Percentiles rank a stretch among this genome's conserved stretches.
Conservation (phyloP, 192 early-diverging fungal genomes). For the Umbelopsis sp. region DNA sequence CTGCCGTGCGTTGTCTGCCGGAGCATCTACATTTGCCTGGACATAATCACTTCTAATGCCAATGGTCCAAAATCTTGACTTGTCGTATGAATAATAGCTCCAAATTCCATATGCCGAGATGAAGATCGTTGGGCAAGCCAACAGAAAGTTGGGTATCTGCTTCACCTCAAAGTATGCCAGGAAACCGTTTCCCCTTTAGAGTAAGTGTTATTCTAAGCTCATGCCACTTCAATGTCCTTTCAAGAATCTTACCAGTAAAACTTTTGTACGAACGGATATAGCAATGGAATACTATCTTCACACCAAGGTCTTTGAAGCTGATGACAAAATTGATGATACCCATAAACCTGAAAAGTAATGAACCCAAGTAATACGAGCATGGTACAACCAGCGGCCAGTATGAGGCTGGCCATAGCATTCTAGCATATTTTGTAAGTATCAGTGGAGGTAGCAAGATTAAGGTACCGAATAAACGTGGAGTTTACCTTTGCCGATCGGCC, state of each 20-base stretch:
- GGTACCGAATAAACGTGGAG: neutral
- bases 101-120: constrained; percentile 66
- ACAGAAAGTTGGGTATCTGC: constrained; percentile 90
- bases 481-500: neutral
- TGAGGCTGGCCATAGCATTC: constrained; percentile 8
- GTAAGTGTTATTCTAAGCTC: neutral
- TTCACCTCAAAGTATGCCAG: constrained; percentile 77
- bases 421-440: neutral
- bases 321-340: constrained; percentile 65
- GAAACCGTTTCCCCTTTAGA: constrained; percentile 82
- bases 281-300: neutral
- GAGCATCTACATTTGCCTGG: neutral
- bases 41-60: constrained; percentile 34
- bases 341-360: constrained; percentile 63
- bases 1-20: neutral
- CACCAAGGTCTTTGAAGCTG: constrained; percentile 64
- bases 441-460: neutral
- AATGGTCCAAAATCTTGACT: constrained; percentile 57
- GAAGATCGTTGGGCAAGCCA: constrained; percentile 78
- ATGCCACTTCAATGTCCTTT: neutral
- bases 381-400: constrained; percentile 23
- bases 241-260: neutral
- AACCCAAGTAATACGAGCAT: constrained; percentile 58
- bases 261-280: neutral
- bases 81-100: constrained; percentile 58